A percentile compares a stretch with the other conserved stretches of the same genome.
Conservation (phyloP, 2,329 filamentous ascomycete species). For the Botrytis tulipae region DNA sequence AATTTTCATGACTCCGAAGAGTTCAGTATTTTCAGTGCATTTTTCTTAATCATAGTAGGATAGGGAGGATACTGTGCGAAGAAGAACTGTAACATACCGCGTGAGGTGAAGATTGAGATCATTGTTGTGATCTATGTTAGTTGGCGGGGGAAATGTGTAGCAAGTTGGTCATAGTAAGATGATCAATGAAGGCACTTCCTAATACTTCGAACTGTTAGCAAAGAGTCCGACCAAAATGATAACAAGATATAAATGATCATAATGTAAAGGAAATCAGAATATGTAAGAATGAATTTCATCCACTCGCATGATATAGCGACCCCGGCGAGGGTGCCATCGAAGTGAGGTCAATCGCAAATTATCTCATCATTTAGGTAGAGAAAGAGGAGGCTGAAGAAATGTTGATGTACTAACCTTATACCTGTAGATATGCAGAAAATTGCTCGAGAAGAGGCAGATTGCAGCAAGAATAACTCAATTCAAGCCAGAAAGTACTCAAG, state of each 20-base stretch:
- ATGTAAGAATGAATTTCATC: constrained; percentile 99
- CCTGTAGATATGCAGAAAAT: background rate
- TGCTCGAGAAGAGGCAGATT: background rate
- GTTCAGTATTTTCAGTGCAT: constrained; percentile 43
- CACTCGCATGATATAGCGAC: constrained; percentile 72
- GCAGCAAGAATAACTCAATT: background rate
- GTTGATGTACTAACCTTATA: constrained; percentile 18
- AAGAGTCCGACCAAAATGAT: background rate
- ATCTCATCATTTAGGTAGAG: constrained; percentile 72
- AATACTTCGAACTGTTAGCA: constrained; percentile 13
- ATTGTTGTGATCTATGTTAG: background rate
- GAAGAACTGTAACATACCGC: constrained; percentile 1
- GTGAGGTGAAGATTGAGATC: background rate
- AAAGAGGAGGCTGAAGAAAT: background rate
- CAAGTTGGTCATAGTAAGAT: background rate
- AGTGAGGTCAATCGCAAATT: constrained; percentile 98
- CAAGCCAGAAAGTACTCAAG: background rate
- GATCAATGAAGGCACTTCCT: background rate
- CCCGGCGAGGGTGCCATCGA: constrained; percentile 88
- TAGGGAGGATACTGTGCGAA: background rate
- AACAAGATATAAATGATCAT: background rate
- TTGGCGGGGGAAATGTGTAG: background rate
- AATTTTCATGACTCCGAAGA: constrained; percentile 38
- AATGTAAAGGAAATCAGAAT: constrained; percentile 67
- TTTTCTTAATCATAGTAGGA: constrained; percentile 39